Evolutionary conservation across 1,284 basidiomycete species (phyloP).

Genomic region (Sphagnurus paluster): DNA sequence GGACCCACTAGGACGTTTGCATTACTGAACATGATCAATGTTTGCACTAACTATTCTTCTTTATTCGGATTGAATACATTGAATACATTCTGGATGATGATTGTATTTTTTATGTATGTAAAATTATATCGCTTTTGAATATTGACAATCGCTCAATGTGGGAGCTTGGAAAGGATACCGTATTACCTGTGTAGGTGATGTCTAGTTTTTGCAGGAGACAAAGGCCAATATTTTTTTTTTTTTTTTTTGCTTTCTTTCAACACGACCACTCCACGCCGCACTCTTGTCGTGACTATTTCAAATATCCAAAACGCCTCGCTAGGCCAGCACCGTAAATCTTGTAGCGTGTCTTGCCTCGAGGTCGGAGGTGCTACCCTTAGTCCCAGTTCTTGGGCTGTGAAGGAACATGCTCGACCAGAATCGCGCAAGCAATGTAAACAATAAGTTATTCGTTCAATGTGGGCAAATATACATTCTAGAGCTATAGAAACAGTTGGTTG

Average conservation of each 20-base stretch:
- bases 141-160: constrained; percentile 1
- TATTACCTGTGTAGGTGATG: too few species aligned
- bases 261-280: constrained; percentile 11
- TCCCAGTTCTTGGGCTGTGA: neutral
- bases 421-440: neutral
- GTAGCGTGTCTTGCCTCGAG: constrained; percentile 2
- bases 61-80: too few species aligned
- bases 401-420: neutral
- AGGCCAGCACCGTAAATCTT: constrained; percentile 1
- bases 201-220: constrained; percentile 1
- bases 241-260: too few species aligned
- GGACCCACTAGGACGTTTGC: constrained; percentile 13
- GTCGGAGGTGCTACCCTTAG: too few species aligned
- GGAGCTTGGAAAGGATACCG: too few species aligned
- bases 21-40: neutral
- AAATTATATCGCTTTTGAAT: too few species aligned
- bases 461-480: constrained; percentile 1
- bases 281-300: constrained; percentile 6
- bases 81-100: too few species aligned
- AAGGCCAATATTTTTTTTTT: constrained; percentile 4
- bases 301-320: constrained; percentile 2
- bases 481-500: constrained; percentile 2
- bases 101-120: too few species aligned
- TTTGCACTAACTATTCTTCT: too few species aligned
- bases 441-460: neutral